A percentile compares a stretch with the other conserved stretches of the same genome.
Evolutionary conservation across 2,329 filamentous ascomycete species (phyloP).

Genomic region (Arthrobotrys sphaeroides): DNA sequence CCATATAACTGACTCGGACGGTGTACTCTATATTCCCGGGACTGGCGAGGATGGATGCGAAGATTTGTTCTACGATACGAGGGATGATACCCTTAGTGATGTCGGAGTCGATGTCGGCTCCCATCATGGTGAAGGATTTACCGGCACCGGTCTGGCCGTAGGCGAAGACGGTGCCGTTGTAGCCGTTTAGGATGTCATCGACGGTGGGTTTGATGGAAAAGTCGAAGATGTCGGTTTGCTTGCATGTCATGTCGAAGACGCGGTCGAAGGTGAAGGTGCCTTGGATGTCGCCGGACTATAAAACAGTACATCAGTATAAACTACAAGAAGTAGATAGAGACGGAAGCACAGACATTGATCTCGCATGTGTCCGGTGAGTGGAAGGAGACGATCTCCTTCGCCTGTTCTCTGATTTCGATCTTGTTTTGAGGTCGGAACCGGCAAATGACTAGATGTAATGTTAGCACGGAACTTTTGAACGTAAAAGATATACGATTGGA

Average conservation of each 20-base stretch:
- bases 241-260: slow-evolving; percentile 92
- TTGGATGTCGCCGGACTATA: slow-evolving; percentile 59
- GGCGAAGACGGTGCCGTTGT: slow-evolving; percentile 98
- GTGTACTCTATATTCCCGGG: slow-evolving; percentile 84
- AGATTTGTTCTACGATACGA: slow-evolving; percentile 97
- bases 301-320: background rate
- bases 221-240: slow-evolving; percentile 93
- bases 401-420: slow-evolving; percentile 86
- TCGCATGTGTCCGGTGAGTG: slow-evolving; percentile 87
- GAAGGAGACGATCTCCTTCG: slow-evolving; percentile 90
- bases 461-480: background rate
- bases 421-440: slow-evolving; percentile 98
- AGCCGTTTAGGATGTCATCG: slow-evolving; percentile 97
- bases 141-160: slow-evolving; percentile 98
- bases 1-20: slow-evolving; percentile 95
- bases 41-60: slow-evolving; percentile 90
- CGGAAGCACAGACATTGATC: slow-evolving; percentile 72
- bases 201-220: slow-evolving; percentile 96
- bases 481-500: background rate
- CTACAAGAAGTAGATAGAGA: background rate
- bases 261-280: slow-evolving; percentile 96
- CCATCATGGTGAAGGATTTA: slow-evolving; percentile 99
- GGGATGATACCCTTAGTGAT: slow-evolving; percentile 98
- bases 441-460: slow-evolving; percentile 75
- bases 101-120: slow-evolving; percentile 75